Base-by-base conservation (phyloP, 305 asterid genomes). In the Nicotiana rustica region DNA sequence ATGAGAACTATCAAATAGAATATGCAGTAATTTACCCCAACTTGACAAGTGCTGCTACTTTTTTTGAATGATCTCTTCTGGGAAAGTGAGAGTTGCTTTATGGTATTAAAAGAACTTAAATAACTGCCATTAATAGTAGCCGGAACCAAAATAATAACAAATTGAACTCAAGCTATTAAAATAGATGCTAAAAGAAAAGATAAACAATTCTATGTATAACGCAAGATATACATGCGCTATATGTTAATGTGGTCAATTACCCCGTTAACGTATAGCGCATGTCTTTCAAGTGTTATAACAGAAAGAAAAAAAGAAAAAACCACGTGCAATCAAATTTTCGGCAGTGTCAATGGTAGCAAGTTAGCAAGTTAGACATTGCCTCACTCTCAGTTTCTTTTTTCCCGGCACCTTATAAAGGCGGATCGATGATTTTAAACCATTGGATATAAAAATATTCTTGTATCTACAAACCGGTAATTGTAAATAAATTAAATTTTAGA, bases 241-340 rank as follows among this genome's bases (percentile, higher is more conserved):
- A 31, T 31, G 33, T 31, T 31, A 31, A 31, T 2, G 3, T 0
- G 33, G 33, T 25, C 29, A 25, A 25, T 25, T 25, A 25, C 29
- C 29, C 29, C 29, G 0, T 25, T 25, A 25, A 25, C 29, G 29
- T 31, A 31, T 31, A 31, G 33, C 33, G 33, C 33, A 31, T 31
- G 33, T 2, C 33, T 1, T 31, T 31, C 33, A 31, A 1, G 33
- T 31, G 33, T 2, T 31, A 2, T 31, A 35, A 18, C 82, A 78
- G 35, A 57, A 60, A 77, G 57, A 25, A 0, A 25, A 25, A 25
- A 25, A 25, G 29, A 25, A 56, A 5, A 8, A 18, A 78, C 9
- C 82, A 78, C n/a, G 82, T 78, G 21, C 55, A 10, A 5, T 78
- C 70, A 60, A 25, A 25, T 25, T 25, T 25, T 25, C 29, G 29